These are phyloP conservation scores for Ophiostoma montium DNA, from an alignment of 2,329 filamentous ascomycete species.

Conservation along the genomic window DNA sequence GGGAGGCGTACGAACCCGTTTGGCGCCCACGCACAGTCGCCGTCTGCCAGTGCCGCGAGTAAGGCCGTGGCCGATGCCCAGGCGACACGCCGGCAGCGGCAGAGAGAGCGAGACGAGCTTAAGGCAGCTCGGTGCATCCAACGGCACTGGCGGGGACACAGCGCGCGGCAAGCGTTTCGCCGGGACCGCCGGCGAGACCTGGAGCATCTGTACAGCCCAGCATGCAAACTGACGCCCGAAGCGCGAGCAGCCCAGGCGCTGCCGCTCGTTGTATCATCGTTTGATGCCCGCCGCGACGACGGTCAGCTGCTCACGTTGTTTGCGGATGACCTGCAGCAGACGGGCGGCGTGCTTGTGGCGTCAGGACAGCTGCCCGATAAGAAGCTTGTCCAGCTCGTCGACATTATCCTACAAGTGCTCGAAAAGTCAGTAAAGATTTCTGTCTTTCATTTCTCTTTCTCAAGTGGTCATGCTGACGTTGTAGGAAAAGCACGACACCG, in stretches of 20 bases:
- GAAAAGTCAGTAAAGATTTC: neutral
- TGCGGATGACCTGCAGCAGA: slow-evolving; percentile 26
- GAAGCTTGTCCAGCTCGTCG: slow-evolving; percentile 23
- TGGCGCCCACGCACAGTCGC: slow-evolving; percentile 44
- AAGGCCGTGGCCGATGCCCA: slow-evolving; percentile 75
- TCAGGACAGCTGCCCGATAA: slow-evolving; percentile 18
- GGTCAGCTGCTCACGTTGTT: slow-evolving; percentile 32
- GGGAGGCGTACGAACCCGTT: slow-evolving; percentile 67
- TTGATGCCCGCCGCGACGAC: slow-evolving; percentile 27
- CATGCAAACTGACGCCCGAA: slow-evolving; percentile 17
- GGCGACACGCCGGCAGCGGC: slow-evolving; percentile 66
- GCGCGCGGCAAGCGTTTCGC: slow-evolving; percentile 42
- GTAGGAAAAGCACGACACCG: neutral
- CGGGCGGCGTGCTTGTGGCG: slow-evolving; percentile 23
- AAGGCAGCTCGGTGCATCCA: slow-evolving; percentile 65
- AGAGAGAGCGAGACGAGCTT: slow-evolving; percentile 64
- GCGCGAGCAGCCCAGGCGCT: slow-evolving; percentile 28
- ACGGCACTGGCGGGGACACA: slow-evolving; percentile 68
- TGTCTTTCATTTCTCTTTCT: too few species aligned
- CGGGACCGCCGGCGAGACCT: slow-evolving; percentile 44
- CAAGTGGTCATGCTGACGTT: neutral
- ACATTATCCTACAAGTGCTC: slow-evolving; percentile 19
- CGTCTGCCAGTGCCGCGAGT: slow-evolving; percentile 49
- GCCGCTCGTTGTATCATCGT: slow-evolving; percentile 35
- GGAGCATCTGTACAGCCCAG: slow-evolving; percentile 40